Evolutionary conservation across 2,329 filamentous ascomycete species (phyloP).

Genomic region (Chaetomiaceae sp.): DNA sequence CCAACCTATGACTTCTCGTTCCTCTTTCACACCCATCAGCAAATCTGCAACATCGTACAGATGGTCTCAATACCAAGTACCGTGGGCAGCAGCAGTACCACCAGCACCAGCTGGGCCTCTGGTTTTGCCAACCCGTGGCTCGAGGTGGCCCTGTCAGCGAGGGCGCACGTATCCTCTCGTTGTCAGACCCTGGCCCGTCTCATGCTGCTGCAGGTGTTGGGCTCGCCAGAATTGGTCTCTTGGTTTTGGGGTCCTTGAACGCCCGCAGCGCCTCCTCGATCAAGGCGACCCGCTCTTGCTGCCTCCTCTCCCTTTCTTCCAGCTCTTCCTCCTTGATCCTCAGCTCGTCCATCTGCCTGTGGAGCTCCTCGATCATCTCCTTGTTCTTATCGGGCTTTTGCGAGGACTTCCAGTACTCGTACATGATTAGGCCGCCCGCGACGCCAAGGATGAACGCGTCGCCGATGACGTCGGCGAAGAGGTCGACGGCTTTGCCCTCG

Average conservation of each 20-base stretch:
- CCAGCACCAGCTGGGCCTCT: too few relatives aligned
- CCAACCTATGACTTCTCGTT: background rate
- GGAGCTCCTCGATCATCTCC: conserved; percentile 47
- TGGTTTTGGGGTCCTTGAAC: conserved; percentile 51
- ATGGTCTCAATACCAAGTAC: too few relatives aligned
- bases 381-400: conserved; percentile 54
- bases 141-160: too few relatives aligned
- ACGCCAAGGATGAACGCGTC: conserved; percentile 58
- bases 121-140: too few relatives aligned
- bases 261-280: conserved; percentile 49
- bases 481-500: conserved; percentile 58
- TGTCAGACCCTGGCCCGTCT: too few relatives aligned
- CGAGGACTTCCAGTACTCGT: conserved; percentile 54
- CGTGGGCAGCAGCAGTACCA: background rate
- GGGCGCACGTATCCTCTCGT: too few relatives aligned
- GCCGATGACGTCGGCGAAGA: conserved; percentile 60
- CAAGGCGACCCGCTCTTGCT: conserved; percentile 41
- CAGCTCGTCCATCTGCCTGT: conserved; percentile 43
- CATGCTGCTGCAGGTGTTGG: conserved; percentile 23
- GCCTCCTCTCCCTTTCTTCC: conserved; percentile 40
- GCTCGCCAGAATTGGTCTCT: conserved; percentile 44
- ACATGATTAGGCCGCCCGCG: conserved; percentile 51
- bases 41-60: background rate
- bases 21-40: background rate
- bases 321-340: conserved; percentile 45